These are phyloP conservation scores for Pythium periplocum DNA, from an alignment of 352 stramenopile species.

Conservation along the genomic window DNA sequence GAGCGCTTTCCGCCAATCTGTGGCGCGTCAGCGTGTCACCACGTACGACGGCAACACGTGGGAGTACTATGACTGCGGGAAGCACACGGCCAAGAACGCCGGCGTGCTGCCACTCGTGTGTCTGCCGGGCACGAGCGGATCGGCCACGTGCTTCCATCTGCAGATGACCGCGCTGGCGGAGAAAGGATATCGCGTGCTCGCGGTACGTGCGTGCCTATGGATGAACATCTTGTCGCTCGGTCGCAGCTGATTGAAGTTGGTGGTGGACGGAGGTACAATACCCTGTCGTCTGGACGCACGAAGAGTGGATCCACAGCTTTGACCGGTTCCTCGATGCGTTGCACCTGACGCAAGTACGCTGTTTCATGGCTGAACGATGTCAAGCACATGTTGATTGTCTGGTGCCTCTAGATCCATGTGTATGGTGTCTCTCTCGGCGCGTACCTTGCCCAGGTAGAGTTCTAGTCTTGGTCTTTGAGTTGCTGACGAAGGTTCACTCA, in stretches of 20 bases:
- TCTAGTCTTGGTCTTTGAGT: not conserved
- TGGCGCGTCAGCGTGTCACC: constrained; percentile 59
- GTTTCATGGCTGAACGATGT: not conserved
- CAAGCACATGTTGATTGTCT: not conserved
- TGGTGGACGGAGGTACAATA: constrained; percentile 42
- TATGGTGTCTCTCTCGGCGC: constrained; percentile 69
- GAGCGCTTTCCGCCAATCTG: constrained; percentile 50
- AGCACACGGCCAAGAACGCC: constrained; percentile 21
- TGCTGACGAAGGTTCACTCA: no score
- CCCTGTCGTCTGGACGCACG: constrained; percentile 66
- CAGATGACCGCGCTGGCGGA: constrained; percentile 38
- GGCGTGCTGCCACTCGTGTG: constrained; percentile 44
- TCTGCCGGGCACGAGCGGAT: constrained; percentile 51
- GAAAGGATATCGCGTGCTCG: constrained; percentile 65
- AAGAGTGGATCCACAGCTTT: constrained; percentile 82
- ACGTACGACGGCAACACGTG: constrained; percentile 76
- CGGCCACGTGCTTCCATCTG: constrained; percentile 50
- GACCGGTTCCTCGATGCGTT: constrained; percentile 71
- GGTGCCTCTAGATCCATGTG: constrained; percentile 36
- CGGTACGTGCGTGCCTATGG: constrained; percentile 21
- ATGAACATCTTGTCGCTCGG: not conserved
- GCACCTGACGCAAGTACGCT: constrained; percentile 25
- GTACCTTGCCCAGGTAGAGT: constrained; percentile 56
- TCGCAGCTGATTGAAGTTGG: not conserved
- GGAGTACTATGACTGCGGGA: constrained; percentile 71